These are phyloP conservation scores for Chlorella sorokiniana DNA, from an alignment of 139 green algal genomes.

Conservation along the genomic window DNA sequence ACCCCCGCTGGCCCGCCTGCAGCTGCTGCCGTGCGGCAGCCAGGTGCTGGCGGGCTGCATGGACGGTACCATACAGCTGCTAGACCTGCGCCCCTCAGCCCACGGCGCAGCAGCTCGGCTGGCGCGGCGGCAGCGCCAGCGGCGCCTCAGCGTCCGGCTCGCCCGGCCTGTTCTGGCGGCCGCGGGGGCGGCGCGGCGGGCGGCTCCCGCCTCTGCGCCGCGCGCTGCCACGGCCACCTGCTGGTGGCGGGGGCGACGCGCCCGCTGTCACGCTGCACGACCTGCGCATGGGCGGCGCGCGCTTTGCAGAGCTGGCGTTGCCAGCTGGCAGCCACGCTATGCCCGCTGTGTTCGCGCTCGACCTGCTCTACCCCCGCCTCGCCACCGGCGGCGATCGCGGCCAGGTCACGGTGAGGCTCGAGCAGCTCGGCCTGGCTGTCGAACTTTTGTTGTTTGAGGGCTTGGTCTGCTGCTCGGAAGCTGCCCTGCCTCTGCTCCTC, in stretches of 20 bases:
- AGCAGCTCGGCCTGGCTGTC: too few species aligned
- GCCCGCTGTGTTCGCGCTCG: conserved; percentile 10
- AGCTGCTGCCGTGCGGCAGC: not conserved
- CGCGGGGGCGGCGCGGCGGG: not conserved
- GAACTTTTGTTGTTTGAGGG: not conserved
- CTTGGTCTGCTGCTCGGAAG: not conserved
- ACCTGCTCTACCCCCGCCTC: conserved; percentile 7
- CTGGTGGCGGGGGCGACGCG: conserved; percentile 11
- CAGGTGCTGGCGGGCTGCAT: conserved; percentile 23
- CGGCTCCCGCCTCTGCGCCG: not conserved
- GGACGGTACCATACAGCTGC: not conserved
- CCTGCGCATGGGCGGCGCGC: not conserved
- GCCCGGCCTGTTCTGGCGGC: not conserved
- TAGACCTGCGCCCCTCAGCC: conserved; percentile 1
- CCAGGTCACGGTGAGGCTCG: conserved; percentile 2
- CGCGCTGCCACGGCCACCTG: conserved; percentile 18
- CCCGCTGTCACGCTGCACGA: conserved; percentile 7
- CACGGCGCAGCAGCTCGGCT: not conserved
- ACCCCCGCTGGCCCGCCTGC: not conserved
- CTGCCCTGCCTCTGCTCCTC: too few species aligned
- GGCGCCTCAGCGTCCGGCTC: not conserved
- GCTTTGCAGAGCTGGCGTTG: conserved; percentile 28
- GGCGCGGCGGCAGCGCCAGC: not conserved
- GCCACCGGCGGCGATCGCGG: not conserved
- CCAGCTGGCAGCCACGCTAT: not conserved